A percentile compares a stretch with the other conserved stretches of the same genome.
These are phyloP conservation scores for Lenwebbia sp. DNA, from an alignment of 345 rosid species.

Conservation along the genomic window DNA sequence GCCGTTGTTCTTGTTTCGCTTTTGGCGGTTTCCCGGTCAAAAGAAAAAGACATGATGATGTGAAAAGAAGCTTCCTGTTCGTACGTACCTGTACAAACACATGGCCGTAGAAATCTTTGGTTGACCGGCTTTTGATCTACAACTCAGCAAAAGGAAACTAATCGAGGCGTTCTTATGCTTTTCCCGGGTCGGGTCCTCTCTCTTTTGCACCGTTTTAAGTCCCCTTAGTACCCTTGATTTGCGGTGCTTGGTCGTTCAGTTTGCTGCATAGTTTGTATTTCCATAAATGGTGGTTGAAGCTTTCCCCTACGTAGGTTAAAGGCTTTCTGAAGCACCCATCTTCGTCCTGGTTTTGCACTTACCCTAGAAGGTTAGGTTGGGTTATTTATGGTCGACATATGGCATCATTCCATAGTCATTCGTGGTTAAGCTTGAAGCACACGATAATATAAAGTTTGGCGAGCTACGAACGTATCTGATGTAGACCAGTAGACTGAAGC, in stretches of 20 bases:
- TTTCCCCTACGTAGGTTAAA: neutral
- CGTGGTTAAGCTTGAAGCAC: neutral
- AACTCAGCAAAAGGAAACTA: neutral
- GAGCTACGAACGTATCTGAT: too few species aligned
- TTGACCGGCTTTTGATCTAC: neutral
- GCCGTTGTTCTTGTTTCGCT: neutral
- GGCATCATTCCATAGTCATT: neutral
- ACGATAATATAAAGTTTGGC: neutral
- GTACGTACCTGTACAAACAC: neutral
- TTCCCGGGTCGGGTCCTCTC: neutral
- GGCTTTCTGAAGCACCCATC: neutral
- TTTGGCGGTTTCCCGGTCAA: neutral
- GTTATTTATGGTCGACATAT: neutral
- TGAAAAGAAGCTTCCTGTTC: neutral
- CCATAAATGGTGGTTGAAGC: neutral
- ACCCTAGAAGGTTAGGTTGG: neutral
- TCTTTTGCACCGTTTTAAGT: neutral
- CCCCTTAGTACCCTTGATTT: neutral
- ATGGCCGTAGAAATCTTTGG: neutral
- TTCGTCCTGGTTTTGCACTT: neutral
- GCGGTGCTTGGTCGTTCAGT: neutral
- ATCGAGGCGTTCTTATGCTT: neutral
- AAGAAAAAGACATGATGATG: neutral
- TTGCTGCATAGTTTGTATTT: neutral
- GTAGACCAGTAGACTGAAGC: neutral